A percentile compares a stretch with the other conserved stretches of the same genome.
Conservation (phyloP, 176 grass and related monocot species). For the Alloteropsis semialata region DNA sequence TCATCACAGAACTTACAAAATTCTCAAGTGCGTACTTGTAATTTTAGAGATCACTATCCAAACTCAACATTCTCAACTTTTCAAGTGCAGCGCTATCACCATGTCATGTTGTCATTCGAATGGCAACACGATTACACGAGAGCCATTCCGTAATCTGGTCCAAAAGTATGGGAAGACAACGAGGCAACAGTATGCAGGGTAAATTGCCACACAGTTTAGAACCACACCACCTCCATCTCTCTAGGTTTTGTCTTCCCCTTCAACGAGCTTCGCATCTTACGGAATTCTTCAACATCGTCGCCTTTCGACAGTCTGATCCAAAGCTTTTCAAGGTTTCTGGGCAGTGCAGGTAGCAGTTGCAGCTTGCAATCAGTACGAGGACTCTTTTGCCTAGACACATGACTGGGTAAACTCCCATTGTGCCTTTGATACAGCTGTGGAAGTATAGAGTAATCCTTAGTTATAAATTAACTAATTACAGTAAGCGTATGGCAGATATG, state of each 20-base stretch:
- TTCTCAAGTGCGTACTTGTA: too few species aligned
- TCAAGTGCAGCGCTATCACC: too few species aligned
- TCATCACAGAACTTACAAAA: too few species aligned
- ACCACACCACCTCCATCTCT: neutral
- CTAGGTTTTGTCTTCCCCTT: neutral
- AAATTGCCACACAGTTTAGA: neutral
- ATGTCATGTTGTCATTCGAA: too few species aligned
- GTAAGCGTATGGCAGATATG: neutral
- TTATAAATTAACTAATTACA: neutral
- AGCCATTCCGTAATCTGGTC: too few species aligned
- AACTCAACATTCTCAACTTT: too few species aligned
- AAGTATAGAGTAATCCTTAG: neutral
- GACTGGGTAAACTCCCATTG: too few species aligned
- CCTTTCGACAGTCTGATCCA: neutral
- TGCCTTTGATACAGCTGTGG: neutral
- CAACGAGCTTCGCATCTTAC: neutral
- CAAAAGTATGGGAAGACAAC: too few species aligned
- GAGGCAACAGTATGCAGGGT: too few species aligned
- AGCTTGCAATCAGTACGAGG: neutral
- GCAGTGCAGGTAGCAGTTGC: neutral
- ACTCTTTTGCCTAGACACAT: neutral
- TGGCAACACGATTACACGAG: too few species aligned
- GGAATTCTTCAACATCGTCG: neutral
- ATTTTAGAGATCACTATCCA: too few species aligned
- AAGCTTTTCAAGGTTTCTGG: neutral